Base-by-base conservation (phyloP, 2,329 filamentous ascomycete species). In the Thermothelomyces thermophilus region DNA sequence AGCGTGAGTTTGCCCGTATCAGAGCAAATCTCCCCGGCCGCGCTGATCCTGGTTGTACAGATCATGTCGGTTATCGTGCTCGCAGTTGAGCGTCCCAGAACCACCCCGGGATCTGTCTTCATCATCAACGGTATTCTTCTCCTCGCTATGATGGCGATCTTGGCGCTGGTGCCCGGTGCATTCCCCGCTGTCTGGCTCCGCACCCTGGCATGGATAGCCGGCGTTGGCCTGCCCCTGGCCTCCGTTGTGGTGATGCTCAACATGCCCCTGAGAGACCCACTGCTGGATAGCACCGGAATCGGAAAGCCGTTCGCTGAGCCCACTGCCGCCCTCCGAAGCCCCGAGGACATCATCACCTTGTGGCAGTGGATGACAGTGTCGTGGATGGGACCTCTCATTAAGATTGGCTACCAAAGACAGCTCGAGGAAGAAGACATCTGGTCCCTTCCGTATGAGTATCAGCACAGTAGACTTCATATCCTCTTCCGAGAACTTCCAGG, bases 321-420 rank as follows among this genome's bases (percentile, higher is more conserved):
- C 1, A 82, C 75, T 0, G 73, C 69, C 2, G 66, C 73, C 2
- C 69, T 86, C n/a, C 83, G 88, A 48, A 81, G 77, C 33, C 84
- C 90, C 0, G 90, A 95, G 64, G 90, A 95, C 58, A 82, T 86
- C 55, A 65, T 95, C 20, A 86, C 77, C 0, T 71, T 90, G 1
- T 90, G 87, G 77, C 86, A 90, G 58, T 95, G 88, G 68, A 86
- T 91, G 79, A 84, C 80, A 5, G 84, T 95, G 24, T 86, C 80
- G 0, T 95, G 90, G 90, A 84, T 95, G 69, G 72, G 73, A 0
- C 84, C 89, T 0, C 68, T 95, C 6, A 88, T 94, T 11, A 69
- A 72, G 1, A 66, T 82, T 20, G 87, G 84, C 1, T 77, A 73
- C 36, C 70, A 72, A 26, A 73, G 81, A 35, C 84, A 89, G 58